Base-by-base conservation (phyloP, 805 yeast species). In the Saccharomycopsis fodiens region DNA sequence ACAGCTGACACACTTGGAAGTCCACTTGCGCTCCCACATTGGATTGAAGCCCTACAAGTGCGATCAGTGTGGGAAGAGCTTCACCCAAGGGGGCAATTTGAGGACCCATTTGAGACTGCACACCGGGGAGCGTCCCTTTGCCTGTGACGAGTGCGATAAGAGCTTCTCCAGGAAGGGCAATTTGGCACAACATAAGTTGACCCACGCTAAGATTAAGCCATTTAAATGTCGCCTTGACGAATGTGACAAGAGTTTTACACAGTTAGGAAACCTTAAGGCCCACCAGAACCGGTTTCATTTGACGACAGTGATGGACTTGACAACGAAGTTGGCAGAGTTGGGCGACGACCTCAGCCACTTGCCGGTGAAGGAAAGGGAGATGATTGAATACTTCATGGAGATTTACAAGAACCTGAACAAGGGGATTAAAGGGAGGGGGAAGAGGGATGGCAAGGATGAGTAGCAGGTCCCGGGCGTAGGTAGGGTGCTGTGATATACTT, bases 381-480 rank as follows among this genome's bases (percentile, higher is more conserved):
- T 87, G 54, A 70, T 89, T 55, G 73, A 76, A 27, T 89, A 91
- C 63, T 86, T 89, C 63, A 79, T 88, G 36, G 74, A 78, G 34
- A 69, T 89, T 47, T 89, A 91, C 66, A 86, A 86, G 62, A 87
- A 89, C 60, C 77, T 93, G 38, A 89, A 89, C 59, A 78, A 86
- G 57, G 97, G 97, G 16, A 89, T 89, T 51, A 79, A 85, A 55
- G 97, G 97, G 22, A 74, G 97, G 48, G 97, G 97, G 3, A 85
- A 78, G 56, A 68, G 47, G 17, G 16, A 13, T 19, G 22, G 12
- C n/a, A 2, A 31, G 20, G 12, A 43, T 40, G 10, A 12, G 23
- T n/a, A 5, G 37, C 37, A n/a, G n/a, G n/a, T n/a, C n/a, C n/a
- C n/a, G n/a, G n/a, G n/a, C n/a, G n/a, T n/a, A 12, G 13, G n/a